Conservation (phyloP, 768 basidiomycete species). For the Tephrocybe sp. region DNA sequence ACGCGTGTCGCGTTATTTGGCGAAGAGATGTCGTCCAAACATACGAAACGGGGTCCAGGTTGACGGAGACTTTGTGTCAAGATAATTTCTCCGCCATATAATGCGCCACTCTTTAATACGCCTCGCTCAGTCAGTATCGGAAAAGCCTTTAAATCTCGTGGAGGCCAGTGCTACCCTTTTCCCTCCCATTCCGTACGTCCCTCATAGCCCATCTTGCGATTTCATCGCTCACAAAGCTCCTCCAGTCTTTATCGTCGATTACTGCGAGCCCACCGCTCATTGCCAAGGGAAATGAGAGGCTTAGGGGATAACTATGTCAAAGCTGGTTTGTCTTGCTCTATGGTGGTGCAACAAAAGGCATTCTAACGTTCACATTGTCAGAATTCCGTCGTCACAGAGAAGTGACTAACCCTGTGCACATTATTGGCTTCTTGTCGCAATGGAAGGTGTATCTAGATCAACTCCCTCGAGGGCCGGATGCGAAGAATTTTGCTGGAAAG, state of each 20-base stretch:
- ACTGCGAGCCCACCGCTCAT: conserved; percentile 70
- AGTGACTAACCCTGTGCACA: conserved; percentile 81
- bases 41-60: background rate
- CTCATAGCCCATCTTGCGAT: background rate
- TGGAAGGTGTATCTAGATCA: conserved; percentile 93
- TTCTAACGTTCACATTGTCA: conserved; percentile 25
- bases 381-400: conserved; percentile 85
- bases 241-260: conserved; percentile 76
- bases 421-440: conserved; percentile 93
- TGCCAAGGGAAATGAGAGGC: conserved; percentile 77
- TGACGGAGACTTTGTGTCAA: background rate
- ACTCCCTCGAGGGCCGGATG: conserved; percentile 47
- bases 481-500: conserved; percentile 54
- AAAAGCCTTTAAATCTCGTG: conserved; percentile 54
- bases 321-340: conserved; percentile 44
- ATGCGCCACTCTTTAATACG: conserved; percentile 43
- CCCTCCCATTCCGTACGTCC: conserved; percentile 80
- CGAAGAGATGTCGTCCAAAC: background rate
- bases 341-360: background rate
- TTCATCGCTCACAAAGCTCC: background rate
- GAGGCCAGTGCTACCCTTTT: conserved; percentile 68
- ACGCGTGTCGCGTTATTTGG: too few relatives aligned
- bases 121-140: conserved; percentile 56
- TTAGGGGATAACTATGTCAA: conserved; percentile 87
- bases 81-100: background rate